These are phyloP conservation scores for Magnusiomyces suaveolens DNA, from an alignment of 1,139 yeast species.

Conservation along the genomic window DNA sequence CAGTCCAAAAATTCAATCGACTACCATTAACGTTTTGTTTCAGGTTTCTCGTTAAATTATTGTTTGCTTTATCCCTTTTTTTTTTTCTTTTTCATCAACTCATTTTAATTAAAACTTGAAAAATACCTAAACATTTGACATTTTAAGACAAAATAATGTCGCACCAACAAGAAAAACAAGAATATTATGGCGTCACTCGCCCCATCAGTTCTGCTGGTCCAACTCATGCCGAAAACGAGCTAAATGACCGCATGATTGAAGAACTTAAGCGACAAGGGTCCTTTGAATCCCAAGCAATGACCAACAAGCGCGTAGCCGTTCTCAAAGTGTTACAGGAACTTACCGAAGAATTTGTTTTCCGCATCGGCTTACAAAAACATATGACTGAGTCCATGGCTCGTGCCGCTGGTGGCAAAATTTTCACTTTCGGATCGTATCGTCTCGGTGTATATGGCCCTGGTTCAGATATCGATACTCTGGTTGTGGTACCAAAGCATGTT, in stretches of 20 bases:
- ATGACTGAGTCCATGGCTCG: conserved; percentile 97
- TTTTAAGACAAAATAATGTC: no score
- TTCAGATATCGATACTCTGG: conserved; percentile 90
- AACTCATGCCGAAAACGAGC: conserved; percentile 61
- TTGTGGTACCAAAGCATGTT: conserved; percentile 96
- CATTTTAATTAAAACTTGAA: no score
- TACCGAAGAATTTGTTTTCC: conserved; percentile 70
- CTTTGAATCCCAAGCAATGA: conserved; percentile 76
- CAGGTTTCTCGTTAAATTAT: no score
- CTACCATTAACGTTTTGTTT: no score
- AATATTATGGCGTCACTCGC: conserved; percentile 62
- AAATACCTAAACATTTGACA: no score
- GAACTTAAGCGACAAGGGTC: conserved; percentile 81
- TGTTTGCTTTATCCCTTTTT: no score
- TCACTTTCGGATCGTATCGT: conserved; percentile 89
- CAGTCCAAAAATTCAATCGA: no score
- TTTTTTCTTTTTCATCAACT: no score
- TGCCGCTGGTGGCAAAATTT: conserved; percentile 97
- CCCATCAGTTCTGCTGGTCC: conserved; percentile 83
- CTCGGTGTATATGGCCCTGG: conserved; percentile 98
- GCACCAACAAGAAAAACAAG: conserved; percentile 1
- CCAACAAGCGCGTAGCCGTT: conserved; percentile 67
- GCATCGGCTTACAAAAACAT: conserved; percentile 67
- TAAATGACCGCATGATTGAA: conserved; percentile 66
- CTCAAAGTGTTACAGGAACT: conserved; percentile 59